These are phyloP conservation scores for Musa itinerans DNA, from an alignment of 176 grass and related monocot genomes.

Conservation along the genomic window DNA sequence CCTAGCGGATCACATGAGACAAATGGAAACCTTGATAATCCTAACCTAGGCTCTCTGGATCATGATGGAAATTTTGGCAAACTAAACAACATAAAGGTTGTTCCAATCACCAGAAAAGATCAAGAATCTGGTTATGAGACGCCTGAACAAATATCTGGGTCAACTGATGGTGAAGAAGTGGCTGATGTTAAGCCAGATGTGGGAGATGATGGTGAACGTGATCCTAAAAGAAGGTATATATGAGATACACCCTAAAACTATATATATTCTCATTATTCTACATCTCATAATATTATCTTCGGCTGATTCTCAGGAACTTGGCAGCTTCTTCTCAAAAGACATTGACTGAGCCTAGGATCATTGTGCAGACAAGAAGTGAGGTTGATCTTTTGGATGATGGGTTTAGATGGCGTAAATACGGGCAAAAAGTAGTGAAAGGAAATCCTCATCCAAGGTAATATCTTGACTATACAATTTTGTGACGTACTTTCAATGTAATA, in stretches of 20 bases:
- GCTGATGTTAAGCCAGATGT: background rate
- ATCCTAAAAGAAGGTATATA: conserved; percentile 1
- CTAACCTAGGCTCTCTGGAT: background rate
- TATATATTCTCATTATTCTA: background rate
- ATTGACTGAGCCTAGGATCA: background rate
- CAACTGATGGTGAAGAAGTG: conserved; percentile 1
- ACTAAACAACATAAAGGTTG: background rate
- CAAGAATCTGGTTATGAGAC: conserved; percentile 3
- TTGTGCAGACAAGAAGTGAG: background rate
- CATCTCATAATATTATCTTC: no score
- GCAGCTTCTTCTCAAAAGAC: background rate
- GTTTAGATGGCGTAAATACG: background rate
- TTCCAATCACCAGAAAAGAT: background rate
- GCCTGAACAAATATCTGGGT: conserved; percentile 9
- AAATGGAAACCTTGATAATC: background rate
- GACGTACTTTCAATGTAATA: no score
- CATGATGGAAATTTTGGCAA: background rate
- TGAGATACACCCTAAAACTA: background rate
- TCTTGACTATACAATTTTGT: background rate
- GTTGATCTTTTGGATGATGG: conserved; percentile 3
- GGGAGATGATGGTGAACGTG: background rate
- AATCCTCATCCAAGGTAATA: background rate
- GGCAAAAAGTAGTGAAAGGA: conserved; percentile 2
- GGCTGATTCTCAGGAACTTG: background rate
- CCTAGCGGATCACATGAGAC: conserved; percentile 1